Base-by-base conservation (phyloP, 1,139 yeast species). In the Saccharomycopsis hybrid region DNA sequence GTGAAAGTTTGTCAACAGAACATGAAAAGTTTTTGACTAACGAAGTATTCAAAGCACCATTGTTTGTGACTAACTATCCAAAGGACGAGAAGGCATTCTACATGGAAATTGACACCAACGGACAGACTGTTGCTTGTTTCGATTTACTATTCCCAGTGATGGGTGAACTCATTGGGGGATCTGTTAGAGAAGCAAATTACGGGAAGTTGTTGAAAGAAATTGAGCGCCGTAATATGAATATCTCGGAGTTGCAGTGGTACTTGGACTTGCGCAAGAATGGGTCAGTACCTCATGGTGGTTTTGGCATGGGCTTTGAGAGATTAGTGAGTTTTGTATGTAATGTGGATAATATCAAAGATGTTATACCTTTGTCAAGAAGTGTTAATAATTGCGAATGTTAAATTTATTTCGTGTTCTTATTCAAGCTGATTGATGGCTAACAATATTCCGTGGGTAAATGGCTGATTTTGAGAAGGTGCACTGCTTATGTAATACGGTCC, bases 151-250 rank as follows among this genome's bases (percentile, higher is more conserved):
- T 90, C 27, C 98, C 98, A 0, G 90, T 82, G 31, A 76, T 92
- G 55, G 98, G 98, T n/a, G 98, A 92, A 63, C 71, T 92, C n/a
- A 82, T 88, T 2, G 98, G 98, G 1, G 98, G 98, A 0, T 88
- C 96, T 1, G 59, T 94, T 55, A 85, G 99, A 65, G 96, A 92
- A 60, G 87, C 86, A 60, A 67, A 77, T 55, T 68, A 77, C 53
- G 73, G 65, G 0, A 61, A 55, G 24, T 67, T 92, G 18, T 59
- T 71, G 2, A 54, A 56, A 1, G 82, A 78, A 51, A 81, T 90
- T 69, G 53, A 61, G 2, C 51, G 62, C 2, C 66, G 83, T 56
- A 69, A 68, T 1, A 82, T 82, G 86, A 77, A 81, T 61, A 56
- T 67, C 4, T 72, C 69, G 1, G 82, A 82, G 11, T 67, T 90